These are phyloP conservation scores for Eustoma russellianum DNA, from an alignment of 257 asterid species.

Conservation along the genomic window DNA sequence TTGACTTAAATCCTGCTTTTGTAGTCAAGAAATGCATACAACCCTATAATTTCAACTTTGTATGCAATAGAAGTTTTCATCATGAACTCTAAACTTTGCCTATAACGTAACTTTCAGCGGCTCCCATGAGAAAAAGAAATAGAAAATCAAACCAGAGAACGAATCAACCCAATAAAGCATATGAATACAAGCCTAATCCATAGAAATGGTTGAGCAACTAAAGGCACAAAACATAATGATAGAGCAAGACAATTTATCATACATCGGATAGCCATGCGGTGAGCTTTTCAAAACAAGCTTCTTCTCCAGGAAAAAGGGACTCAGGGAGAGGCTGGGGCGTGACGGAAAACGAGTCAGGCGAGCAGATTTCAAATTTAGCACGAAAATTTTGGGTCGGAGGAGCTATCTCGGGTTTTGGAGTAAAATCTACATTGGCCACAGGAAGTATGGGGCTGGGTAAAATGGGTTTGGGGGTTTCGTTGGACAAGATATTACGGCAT, in stretches of 20 bases:
- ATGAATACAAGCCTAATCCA: not conserved
- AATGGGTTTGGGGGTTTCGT: constrained; percentile 14
- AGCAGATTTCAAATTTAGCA: constrained; percentile 66
- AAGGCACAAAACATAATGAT: not conserved
- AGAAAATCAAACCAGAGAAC: too few relatives aligned
- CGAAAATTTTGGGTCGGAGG: constrained; percentile 32
- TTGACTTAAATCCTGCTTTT: too few relatives aligned
- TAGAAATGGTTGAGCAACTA: not conserved
- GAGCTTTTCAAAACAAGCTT: constrained; percentile 44
- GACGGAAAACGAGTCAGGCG: constrained; percentile 72
- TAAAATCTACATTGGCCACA: too few relatives aligned
- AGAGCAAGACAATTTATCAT: constrained; percentile 8
- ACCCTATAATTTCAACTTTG: too few relatives aligned
- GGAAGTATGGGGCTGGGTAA: constrained; percentile 7
- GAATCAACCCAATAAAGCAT: too few relatives aligned
- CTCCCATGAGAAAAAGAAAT: too few relatives aligned
- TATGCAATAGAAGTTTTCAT: too few relatives aligned
- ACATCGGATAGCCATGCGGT: constrained; percentile 50
- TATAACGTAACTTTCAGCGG: too few relatives aligned
- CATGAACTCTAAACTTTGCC: too few relatives aligned
- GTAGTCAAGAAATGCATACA: too few relatives aligned
- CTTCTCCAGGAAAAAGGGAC: constrained; percentile 56
- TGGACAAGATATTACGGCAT: constrained; percentile 52
- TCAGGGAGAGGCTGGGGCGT: constrained; percentile 53
- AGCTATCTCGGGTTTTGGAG: constrained; percentile 12